Evolutionary conservation across 2,329 filamentous ascomycete genomes (phyloP).

Genomic region (Graphilbum fragrans): DNA sequence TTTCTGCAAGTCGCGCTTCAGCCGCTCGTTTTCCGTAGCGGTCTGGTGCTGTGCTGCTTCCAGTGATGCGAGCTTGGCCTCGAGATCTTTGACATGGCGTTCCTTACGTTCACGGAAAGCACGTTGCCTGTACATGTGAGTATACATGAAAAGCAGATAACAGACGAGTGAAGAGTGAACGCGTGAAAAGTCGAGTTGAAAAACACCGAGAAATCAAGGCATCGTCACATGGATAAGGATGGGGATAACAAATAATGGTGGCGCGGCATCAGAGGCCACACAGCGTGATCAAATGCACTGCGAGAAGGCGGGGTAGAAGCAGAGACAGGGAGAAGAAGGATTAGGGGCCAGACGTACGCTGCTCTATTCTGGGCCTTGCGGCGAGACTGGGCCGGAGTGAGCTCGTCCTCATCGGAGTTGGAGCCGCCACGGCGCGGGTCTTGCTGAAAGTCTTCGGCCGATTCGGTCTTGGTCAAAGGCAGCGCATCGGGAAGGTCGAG

Average conservation of each 20-base stretch:
- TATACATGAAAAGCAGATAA: background rate
- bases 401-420: conserved; percentile 42
- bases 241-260: background rate
- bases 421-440: conserved; percentile 24
- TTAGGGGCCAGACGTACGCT: conserved; percentile 34
- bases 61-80: conserved; percentile 68
- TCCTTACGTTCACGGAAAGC: conserved; percentile 96
- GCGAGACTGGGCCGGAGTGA: conserved; percentile 45
- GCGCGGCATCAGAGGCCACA: background rate
- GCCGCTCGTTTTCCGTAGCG: conserved; percentile 71
- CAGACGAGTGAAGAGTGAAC: background rate
- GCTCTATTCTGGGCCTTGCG: conserved; percentile 50
- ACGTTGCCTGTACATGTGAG: conserved; percentile 80
- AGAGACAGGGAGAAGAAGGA: background rate
- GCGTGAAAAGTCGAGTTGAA: background rate
- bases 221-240: background rate
- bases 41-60: conserved; percentile 63
- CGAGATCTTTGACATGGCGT: conserved; percentile 78
- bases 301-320: background rate
- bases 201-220: background rate
- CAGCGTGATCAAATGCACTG: background rate
- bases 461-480: conserved; percentile 26
- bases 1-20: conserved; percentile 74
- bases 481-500: conserved; percentile 22
- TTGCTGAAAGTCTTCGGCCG: conserved; percentile 16